These are phyloP conservation scores for Fusarium sp. DNA, from an alignment of 2,329 filamentous ascomycete species.

Conservation along the genomic window DNA sequence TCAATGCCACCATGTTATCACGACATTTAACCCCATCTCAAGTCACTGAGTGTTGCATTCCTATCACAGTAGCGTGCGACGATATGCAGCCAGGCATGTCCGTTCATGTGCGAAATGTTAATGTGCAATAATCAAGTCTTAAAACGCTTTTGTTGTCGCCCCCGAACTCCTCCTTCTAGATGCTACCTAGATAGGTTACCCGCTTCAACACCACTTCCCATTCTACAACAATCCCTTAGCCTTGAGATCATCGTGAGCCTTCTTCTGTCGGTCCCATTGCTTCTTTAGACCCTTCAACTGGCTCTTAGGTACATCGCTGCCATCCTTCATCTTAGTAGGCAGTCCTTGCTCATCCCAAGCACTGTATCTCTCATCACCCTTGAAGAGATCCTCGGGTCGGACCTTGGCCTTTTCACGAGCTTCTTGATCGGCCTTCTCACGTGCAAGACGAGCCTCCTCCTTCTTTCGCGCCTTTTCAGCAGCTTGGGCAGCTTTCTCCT, in stretches of 20 bases:
- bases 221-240: constrained; percentile 48
- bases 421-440: constrained; percentile 63
- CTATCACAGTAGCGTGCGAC: not conserved
- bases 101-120: not conserved
- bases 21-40: constrained; percentile 1
- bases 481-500: constrained; percentile 69
- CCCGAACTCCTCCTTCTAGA: constrained; percentile 23
- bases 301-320: constrained; percentile 83
- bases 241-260: constrained; percentile 73
- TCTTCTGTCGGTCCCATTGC: constrained; percentile 91
- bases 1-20: constrained; percentile 11
- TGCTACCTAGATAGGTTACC: constrained; percentile 23
- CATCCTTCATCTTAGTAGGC: constrained; percentile 80
- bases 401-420: constrained; percentile 68
- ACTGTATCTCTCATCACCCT: constrained; percentile 67
- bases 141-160: constrained; percentile 26
- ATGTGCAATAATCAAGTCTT: not conserved
- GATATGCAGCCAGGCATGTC: not conserved
- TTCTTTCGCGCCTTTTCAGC: constrained; percentile 68
- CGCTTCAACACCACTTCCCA: constrained; percentile 5
- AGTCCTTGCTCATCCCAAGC: constrained; percentile 87
- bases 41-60: not conserved
- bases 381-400: constrained; percentile 66
- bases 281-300: constrained; percentile 85
- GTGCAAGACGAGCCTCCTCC: constrained; percentile 63